Evolutionary conservation across 2,329 filamentous ascomycete genomes (phyloP).

Genomic region (Dactylellina parvicollis): DNA sequence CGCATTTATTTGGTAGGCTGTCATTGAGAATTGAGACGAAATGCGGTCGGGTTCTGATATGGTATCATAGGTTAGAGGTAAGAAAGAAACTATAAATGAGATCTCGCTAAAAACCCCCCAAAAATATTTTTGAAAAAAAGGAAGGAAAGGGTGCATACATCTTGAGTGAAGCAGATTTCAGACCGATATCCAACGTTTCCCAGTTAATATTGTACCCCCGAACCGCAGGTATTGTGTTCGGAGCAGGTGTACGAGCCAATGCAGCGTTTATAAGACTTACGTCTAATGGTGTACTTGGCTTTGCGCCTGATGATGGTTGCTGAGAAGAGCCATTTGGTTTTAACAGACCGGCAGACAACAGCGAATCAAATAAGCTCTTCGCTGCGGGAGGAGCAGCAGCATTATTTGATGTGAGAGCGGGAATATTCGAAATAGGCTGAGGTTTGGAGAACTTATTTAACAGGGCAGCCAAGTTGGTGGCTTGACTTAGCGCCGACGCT

Average conservation of each 20-base stretch:
- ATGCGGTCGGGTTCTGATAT: constrained; percentile 74
- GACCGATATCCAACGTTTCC: constrained; percentile 37
- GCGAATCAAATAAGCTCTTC: constrained; percentile 55
- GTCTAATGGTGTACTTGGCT: constrained; percentile 25
- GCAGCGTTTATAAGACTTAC: constrained; percentile 41
- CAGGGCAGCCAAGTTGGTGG: constrained; percentile 55
- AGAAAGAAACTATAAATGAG: background rate
- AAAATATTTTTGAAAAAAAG: too few relatives aligned
- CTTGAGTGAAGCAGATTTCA: constrained; percentile 40
- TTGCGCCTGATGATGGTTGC: constrained; percentile 22
- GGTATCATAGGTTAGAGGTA: constrained; percentile 49
- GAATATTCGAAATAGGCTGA: constrained; percentile 5
- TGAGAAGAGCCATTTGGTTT: constrained; percentile 21
- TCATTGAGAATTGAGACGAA: constrained; percentile 81
- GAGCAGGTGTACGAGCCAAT: constrained; percentile 58
- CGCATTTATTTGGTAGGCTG: constrained; percentile 84
- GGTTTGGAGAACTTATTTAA: constrained; percentile 30
- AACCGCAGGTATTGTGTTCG: constrained; percentile 61
- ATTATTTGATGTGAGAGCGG: background rate
- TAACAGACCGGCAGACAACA: constrained; percentile 55
- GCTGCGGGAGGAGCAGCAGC: constrained; percentile 1
- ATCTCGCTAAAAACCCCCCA: too few relatives aligned
- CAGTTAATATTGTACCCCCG: constrained; percentile 60
- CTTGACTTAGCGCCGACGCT: constrained; percentile 56
- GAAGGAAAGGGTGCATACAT: constrained; percentile 15